A percentile compares a stretch with the other conserved stretches of the same genome.
phyloP scores from a whole-genome alignment of 306 rosid species.

The Medicago ruthenica region DNA sequence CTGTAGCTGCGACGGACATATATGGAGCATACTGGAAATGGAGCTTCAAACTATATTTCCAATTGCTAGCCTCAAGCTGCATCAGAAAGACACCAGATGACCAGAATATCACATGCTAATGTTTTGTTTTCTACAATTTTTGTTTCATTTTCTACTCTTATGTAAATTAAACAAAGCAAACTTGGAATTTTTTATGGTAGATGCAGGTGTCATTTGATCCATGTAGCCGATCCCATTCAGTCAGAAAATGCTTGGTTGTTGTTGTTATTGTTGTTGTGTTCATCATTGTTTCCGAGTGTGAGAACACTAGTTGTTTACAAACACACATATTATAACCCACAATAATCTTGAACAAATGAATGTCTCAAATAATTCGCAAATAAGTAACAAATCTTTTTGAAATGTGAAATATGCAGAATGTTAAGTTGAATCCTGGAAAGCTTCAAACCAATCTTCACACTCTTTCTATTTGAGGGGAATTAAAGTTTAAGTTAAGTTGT shows the following conservation, averaged over 20 bases:
- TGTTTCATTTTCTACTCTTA: not conserved
- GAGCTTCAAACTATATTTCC: conserved; percentile 26
- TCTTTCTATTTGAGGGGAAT: not conserved
- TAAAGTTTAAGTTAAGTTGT: not conserved
- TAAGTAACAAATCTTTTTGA: too few relatives aligned
- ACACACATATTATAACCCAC: not conserved
- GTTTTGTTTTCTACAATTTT: conserved; percentile 23
- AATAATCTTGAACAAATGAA: not conserved
- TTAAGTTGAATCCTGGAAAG: too few relatives aligned
- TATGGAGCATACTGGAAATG: conserved; percentile 35
- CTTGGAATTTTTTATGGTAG: conserved; percentile 1
- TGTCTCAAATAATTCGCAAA: not conserved
- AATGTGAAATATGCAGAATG: too few relatives aligned
- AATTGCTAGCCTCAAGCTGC: conserved; percentile 28
- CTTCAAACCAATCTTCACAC: not conserved
- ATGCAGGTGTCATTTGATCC: not conserved
- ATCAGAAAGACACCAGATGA: conserved; percentile 20
- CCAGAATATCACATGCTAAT: conserved; percentile 33
- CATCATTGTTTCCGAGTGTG: not conserved
- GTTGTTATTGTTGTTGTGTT: not conserved
- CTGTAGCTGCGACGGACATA: conserved; percentile 42
- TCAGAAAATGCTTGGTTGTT: too few relatives aligned
- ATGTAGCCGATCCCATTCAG: too few relatives aligned
- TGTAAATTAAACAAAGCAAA: conserved; percentile 43
- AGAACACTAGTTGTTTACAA: not conserved